Evolutionary conservation across 768 basidiomycete species (phyloP).

Genomic region (Boletus patriciae): DNA sequence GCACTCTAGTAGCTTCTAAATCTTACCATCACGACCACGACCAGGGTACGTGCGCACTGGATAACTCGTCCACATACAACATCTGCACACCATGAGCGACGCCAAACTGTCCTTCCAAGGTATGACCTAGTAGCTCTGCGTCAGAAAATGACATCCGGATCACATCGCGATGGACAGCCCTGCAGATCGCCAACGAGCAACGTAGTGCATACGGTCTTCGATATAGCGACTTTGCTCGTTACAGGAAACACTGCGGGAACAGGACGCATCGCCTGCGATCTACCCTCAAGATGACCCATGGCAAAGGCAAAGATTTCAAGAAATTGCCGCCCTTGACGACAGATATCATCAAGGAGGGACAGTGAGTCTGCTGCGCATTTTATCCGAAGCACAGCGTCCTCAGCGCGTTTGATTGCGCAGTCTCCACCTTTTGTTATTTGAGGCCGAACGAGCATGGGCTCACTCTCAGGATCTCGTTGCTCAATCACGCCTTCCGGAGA

Average conservation of each 20-base stretch:
- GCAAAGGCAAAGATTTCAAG: conserved; percentile 89
- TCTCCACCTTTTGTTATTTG: conserved; percentile 81
- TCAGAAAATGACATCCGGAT: neutral
- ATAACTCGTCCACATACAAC: neutral
- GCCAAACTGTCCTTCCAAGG: conserved; percentile 41
- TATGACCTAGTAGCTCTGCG: conserved; percentile 22
- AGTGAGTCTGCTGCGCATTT: conserved; percentile 52
- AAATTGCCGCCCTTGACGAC: conserved; percentile 65
- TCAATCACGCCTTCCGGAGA: conserved; percentile 50
- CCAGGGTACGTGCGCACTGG: neutral
- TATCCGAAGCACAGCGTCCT: conserved; percentile 5
- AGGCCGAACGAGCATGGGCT: conserved; percentile 91
- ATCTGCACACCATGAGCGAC: conserved; percentile 24
- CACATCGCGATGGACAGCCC: conserved; percentile 48
- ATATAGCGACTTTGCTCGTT: conserved; percentile 84
- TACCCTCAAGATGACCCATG: conserved; percentile 80
- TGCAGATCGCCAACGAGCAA: conserved; percentile 84
- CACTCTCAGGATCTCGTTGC: conserved; percentile 77
- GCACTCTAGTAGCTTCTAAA: conserved; percentile 13
- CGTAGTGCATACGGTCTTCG: conserved; percentile 88
- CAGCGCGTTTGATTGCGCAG: conserved; percentile 37
- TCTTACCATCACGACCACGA: conserved; percentile 11
- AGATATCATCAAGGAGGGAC: conserved; percentile 78
- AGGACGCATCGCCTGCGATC: conserved; percentile 87
- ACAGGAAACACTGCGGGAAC: conserved; percentile 93